These are phyloP conservation scores for Oenanthe javanica DNA, from an alignment of 140 eudicot genomes.

Conservation along the genomic window DNA sequence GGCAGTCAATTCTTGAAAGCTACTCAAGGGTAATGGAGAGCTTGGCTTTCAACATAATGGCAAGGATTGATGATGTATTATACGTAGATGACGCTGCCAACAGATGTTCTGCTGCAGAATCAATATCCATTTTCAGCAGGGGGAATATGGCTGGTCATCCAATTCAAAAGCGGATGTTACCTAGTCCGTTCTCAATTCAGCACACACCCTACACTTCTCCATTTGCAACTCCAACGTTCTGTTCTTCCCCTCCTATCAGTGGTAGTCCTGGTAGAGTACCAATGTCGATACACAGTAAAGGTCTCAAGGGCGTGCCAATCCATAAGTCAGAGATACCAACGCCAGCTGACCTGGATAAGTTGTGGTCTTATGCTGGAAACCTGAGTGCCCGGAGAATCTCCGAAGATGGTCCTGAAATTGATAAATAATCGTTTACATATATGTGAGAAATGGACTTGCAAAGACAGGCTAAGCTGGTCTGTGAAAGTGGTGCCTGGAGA, in stretches of 20 bases:
- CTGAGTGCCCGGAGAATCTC: constrained; percentile 50
- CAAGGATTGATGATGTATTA: constrained; percentile 73
- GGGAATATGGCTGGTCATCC: constrained; percentile 82
- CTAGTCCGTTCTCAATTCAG: constrained; percentile 84
- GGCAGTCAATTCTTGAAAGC: constrained; percentile 89
- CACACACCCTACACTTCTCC: constrained; percentile 81
- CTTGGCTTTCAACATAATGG: constrained; percentile 81
- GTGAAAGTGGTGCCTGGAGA: background rate
- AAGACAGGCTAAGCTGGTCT: background rate
- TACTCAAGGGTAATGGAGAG: constrained; percentile 87
- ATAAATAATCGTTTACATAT: constrained; percentile 17
- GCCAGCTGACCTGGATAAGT: constrained; percentile 55
- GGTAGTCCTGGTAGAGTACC: constrained; percentile 60
- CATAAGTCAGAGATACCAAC: constrained; percentile 30
- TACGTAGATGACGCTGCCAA: constrained; percentile 65
- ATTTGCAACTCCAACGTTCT: constrained; percentile 78
- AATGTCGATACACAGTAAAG: constrained; percentile 22
- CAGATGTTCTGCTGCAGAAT: constrained; percentile 44
- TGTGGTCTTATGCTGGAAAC: constrained; percentile 73
- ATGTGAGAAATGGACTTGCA: background rate
- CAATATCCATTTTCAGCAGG: constrained; percentile 52
- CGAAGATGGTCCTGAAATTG: constrained; percentile 73
- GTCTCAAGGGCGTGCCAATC: constrained; percentile 17
- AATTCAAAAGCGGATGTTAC: constrained; percentile 70
- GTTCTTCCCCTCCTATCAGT: constrained; percentile 46